Percentiles rank a stretch among this genome's conserved stretches.
These are phyloP conservation scores for Elsinoe necatrix DNA, from an alignment of 2,329 filamentous ascomycete genomes.

Conservation along the genomic window DNA sequence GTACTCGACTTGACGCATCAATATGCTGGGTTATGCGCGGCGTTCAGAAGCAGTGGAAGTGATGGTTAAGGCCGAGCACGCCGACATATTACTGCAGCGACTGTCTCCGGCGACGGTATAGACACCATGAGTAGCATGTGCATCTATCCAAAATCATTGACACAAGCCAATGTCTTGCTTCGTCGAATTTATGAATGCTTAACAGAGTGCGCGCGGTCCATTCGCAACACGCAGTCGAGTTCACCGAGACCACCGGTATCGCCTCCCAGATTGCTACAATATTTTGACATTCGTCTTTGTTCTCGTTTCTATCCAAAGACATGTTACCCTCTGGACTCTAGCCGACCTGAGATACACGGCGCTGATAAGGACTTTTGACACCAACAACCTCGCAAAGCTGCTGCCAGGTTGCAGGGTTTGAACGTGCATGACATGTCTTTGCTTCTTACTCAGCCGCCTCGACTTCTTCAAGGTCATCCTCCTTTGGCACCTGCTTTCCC, in stretches of 20 bases:
- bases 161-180: not conserved
- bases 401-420: not conserved
- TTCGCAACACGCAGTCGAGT: not conserved
- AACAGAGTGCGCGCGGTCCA: not conserved
- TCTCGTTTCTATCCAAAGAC: constrained; percentile 10
- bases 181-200: not conserved
- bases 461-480: constrained; percentile 26
- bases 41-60: constrained; percentile 88
- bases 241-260: not conserved
- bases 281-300: not conserved
- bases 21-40: constrained; percentile 88
- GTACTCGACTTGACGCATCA: constrained; percentile 93
- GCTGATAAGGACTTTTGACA: constrained; percentile 2
- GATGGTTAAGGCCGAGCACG: constrained; percentile 51
- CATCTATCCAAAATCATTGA: not conserved
- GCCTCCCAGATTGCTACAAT: not conserved
- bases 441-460: constrained; percentile 19
- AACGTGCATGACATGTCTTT: not conserved
- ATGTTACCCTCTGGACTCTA: constrained; percentile 4
- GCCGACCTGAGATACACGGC: not conserved
- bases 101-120: not conserved
- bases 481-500: constrained; percentile 26
- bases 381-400: not conserved
- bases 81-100: not conserved
- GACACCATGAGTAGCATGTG: not conserved